Percentiles rank a stretch among this genome's conserved stretches.
Conservation (phyloP, 1,284 basidiomycete species). For the Naganishia cerealis region DNA sequence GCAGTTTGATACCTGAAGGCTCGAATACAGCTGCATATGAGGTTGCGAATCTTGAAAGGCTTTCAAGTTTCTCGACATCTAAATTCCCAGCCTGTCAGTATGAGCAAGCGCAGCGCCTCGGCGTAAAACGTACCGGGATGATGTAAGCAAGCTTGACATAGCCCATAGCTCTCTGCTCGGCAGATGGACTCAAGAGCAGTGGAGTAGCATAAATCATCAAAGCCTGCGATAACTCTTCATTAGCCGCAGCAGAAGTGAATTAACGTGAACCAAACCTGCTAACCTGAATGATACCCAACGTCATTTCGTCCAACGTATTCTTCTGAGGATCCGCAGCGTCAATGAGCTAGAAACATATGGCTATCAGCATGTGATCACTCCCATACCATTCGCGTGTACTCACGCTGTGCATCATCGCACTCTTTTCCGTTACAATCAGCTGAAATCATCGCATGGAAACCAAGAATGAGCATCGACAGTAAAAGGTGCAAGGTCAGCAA, state of each 20-base stretch:
- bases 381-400: not conserved
- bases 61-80: conserved; percentile 25
- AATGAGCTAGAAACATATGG: not conserved
- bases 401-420: conserved; percentile 26
- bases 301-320: conserved; percentile 10
- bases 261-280: not conserved
- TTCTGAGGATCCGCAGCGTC: conserved; percentile 16
- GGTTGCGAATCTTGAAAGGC: conserved; percentile 9
- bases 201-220: conserved; percentile 32
- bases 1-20: not conserved
- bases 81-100: conserved; percentile 14
- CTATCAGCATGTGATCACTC: not conserved
- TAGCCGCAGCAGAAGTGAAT: not conserved
- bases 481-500: not conserved
- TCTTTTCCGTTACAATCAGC: conserved; percentile 31
- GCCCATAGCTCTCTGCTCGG: conserved; percentile 26
- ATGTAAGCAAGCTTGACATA: conserved; percentile 36
- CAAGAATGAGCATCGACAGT: not conserved
- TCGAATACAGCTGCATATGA: conserved; percentile 16
- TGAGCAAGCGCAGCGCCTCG: not conserved
- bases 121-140: conserved; percentile 52
- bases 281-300: conserved; percentile 30
- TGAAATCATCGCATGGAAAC: not conserved
- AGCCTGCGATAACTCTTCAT: not conserved
- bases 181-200: conserved; percentile 23